phyloP scores from a whole-genome alignment of 331 rosid species.

The Malus hybrid region DNA sequence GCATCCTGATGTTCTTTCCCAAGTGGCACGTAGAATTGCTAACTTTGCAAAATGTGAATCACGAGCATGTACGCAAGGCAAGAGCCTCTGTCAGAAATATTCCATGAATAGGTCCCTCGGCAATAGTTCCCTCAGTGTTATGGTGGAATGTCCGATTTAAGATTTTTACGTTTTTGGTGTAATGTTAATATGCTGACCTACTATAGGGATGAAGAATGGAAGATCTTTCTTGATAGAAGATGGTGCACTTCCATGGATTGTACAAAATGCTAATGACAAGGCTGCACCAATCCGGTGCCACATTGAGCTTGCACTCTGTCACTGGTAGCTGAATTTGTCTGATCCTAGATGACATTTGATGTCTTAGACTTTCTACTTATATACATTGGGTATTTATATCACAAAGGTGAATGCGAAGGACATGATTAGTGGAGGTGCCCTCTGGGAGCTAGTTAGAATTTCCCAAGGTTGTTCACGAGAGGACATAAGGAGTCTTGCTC shows the following conservation, averaged over 20 bases:
- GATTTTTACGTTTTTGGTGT: not conserved
- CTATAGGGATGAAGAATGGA: conserved; percentile 60
- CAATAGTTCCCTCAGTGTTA: not conserved
- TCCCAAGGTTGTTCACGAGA: conserved; percentile 93
- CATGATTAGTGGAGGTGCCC: conserved; percentile 92
- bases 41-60: no score
- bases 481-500: conserved; percentile 86
- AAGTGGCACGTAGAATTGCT: no score
- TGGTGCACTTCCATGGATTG: conserved; percentile 96
- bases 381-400: conserved; percentile 5
- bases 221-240: conserved; percentile 89
- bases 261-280: conserved; percentile 82
- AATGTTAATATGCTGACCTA: not conserved
- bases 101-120: no score
- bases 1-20: no score
- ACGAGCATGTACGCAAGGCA: no score
- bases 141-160: not conserved
- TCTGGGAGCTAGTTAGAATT: conserved; percentile 96
- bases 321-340: conserved; percentile 47
- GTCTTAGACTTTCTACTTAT: not conserved
- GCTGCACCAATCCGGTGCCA: conserved; percentile 96
- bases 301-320: conserved; percentile 96
- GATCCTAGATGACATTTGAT: not conserved
- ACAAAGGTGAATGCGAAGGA: conserved; percentile 93
- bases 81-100: no score